phyloP scores from a whole-genome alignment of 441 rosid genomes.

The Biscutella auriculata region DNA sequence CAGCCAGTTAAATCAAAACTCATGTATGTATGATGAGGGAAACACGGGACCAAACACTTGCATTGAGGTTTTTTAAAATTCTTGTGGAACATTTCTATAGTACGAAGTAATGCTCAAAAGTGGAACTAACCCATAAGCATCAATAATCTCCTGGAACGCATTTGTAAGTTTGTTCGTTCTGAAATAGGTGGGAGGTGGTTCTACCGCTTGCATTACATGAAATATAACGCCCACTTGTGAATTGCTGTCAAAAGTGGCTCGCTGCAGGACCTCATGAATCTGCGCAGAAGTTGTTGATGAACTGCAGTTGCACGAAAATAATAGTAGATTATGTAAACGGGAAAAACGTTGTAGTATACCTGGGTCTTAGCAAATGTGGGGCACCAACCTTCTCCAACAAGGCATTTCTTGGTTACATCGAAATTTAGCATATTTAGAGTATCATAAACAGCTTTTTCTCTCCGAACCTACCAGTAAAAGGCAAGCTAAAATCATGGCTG shows the following conservation, averaged over 20 bases:
- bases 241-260: slow-evolving; percentile 85
- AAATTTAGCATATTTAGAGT: slow-evolving; percentile 89
- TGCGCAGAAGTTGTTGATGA: slow-evolving; percentile 30
- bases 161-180: slow-evolving; percentile 77
- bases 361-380: slow-evolving; percentile 81
- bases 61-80: background rate
- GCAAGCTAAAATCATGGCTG: slow-evolving; percentile 14
- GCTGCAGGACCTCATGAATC: slow-evolving; percentile 91
- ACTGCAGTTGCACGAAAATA: slow-evolving; percentile 6
- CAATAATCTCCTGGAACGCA: slow-evolving; percentile 92
- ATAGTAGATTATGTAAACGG: background rate
- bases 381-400: slow-evolving; percentile 98
- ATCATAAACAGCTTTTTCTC: slow-evolving; percentile 88
- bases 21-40: background rate
- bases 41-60: background rate
- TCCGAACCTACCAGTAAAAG: slow-evolving; percentile 51
- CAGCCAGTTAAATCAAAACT: background rate
- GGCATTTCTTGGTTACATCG: slow-evolving; percentile 94
- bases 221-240: slow-evolving; percentile 91
- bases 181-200: slow-evolving; percentile 92
- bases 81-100: slow-evolving; percentile 2
- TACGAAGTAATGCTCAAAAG: background rate
- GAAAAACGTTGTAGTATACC: slow-evolving; percentile 31
- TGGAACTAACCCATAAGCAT: slow-evolving; percentile 88
- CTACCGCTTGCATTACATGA: slow-evolving; percentile 78